Evolutionary conservation across 768 basidiomycete species (phyloP).

Genomic region (Hydnum rufescens): DNA sequence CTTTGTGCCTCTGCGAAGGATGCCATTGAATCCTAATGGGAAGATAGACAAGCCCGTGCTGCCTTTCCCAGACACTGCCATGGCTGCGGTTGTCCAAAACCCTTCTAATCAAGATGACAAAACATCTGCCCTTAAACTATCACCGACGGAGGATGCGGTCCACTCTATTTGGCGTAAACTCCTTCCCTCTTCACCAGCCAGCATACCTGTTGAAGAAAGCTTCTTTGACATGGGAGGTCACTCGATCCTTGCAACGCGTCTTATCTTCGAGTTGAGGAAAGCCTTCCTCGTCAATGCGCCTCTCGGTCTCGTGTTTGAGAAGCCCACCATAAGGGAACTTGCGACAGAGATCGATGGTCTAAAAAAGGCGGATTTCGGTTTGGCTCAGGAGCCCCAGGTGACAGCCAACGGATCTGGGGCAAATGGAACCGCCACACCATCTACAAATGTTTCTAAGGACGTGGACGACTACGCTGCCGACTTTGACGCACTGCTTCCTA

Average conservation of each 20-base stretch:
- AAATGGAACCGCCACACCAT: conserved; percentile 9
- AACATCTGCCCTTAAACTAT: conserved; percentile 23
- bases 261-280: conserved; percentile 94
- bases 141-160: conserved; percentile 60
- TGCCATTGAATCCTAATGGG: conserved; percentile 97
- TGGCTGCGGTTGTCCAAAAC: conserved; percentile 24
- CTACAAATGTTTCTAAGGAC: conserved; percentile 13
- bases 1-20: conserved; percentile 81
- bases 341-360: conserved; percentile 57
- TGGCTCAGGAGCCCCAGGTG: conserved; percentile 19
- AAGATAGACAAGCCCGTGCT: conserved; percentile 97
- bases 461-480: conserved; percentile 64
- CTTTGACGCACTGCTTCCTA: conserved; percentile 37
- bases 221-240: conserved; percentile 99
- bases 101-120: too few relatives aligned
- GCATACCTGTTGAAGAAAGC: conserved; percentile 74
- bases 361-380: conserved; percentile 62
- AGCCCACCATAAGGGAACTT: conserved; percentile 66
- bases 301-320: conserved; percentile 75
- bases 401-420: conserved; percentile 11
- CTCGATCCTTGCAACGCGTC: conserved; percentile 90
- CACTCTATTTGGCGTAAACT: conserved; percentile 70
- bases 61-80: conserved; percentile 93
- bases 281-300: conserved; percentile 79
- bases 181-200: conserved; percentile 55